Percentiles rank a stretch among this genome's conserved stretches.
Evolutionary conservation across 169 alveolate species (phyloP).

Genomic region (Plasmodium blacklocki): DNA sequence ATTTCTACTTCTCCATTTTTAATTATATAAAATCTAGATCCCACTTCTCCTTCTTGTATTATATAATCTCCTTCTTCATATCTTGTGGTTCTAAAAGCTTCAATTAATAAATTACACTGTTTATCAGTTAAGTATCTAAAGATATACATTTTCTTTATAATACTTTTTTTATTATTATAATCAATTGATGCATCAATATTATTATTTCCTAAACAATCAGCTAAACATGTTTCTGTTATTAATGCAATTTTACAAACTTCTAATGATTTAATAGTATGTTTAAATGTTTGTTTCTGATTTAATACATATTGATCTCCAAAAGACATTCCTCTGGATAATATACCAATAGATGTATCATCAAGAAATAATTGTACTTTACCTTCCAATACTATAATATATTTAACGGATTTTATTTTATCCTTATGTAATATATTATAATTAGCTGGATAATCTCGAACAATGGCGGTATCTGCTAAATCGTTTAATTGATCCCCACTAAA

Average conservation of each 20-base stretch:
- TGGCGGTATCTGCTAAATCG: slow-evolving; percentile 86
- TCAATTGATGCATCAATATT: slow-evolving; percentile 88
- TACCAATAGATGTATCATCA: slow-evolving; percentile 81
- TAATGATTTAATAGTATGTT: slow-evolving; percentile 86
- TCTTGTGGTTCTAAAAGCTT: slow-evolving; percentile 87
- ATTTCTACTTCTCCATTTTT: slow-evolving; percentile 94
- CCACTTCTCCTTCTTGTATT: slow-evolving; percentile 93
- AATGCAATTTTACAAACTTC: slow-evolving; percentile 87
- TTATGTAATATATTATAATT: slow-evolving; percentile 79
- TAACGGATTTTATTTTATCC: slow-evolving; percentile 86
- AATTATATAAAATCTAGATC: slow-evolving; percentile 93
- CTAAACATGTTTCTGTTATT: slow-evolving; percentile 86
- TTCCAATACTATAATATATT: slow-evolving; percentile 89
- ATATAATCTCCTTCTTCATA: slow-evolving; percentile 91
- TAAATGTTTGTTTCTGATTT: slow-evolving; percentile 88
- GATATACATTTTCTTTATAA: slow-evolving; percentile 88
- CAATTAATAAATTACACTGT: slow-evolving; percentile 87
- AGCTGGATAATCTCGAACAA: slow-evolving; percentile 84
- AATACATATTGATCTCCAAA: slow-evolving; percentile 95
- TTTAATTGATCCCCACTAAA: slow-evolving; percentile 88
- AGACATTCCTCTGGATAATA: slow-evolving; percentile 92
- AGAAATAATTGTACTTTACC: slow-evolving; percentile 87
- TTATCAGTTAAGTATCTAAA: slow-evolving; percentile 89
- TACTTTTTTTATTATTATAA: slow-evolving; percentile 86
- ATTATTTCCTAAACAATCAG: slow-evolving; percentile 85